Conservation (phyloP, 2,329 filamentous ascomycete genomes). For the Colletotrichum liriopes region DNA sequence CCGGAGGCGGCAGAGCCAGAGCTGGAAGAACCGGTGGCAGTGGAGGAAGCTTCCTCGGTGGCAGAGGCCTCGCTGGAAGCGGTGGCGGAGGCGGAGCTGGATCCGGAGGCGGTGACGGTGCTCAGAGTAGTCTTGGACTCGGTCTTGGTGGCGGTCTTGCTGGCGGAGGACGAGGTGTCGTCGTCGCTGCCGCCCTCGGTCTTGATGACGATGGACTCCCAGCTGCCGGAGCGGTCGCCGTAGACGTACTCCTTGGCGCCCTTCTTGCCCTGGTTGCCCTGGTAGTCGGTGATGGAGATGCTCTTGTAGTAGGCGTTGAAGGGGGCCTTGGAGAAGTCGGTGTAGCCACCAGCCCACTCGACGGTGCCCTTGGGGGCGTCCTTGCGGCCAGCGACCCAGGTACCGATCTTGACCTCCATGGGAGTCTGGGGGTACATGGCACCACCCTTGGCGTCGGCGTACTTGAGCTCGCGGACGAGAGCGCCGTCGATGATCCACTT, state of each 20-base stretch:
- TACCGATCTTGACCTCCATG: constrained; percentile 79
- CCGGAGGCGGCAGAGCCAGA: constrained; percentile 23
- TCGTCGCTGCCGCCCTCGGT: constrained; percentile 41
- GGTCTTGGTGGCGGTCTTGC: constrained; percentile 41
- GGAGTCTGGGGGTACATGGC: constrained; percentile 80
- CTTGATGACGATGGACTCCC: constrained; percentile 66
- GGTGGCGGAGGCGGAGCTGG: constrained; percentile 28
- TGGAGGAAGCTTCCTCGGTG: constrained; percentile 23
- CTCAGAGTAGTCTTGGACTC: constrained; percentile 42
- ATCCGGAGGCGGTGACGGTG: constrained; percentile 35
- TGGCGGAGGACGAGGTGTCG: constrained; percentile 38
- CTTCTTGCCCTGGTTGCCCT: constrained; percentile 60
- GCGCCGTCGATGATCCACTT: constrained; percentile 77
- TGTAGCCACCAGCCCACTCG: constrained; percentile 75
- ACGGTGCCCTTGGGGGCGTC: constrained; percentile 80
- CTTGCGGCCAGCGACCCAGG: constrained; percentile 74
- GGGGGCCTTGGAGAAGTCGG: constrained; percentile 67
- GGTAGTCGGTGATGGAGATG: constrained; percentile 69
- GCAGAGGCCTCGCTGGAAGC: constrained; percentile 20
- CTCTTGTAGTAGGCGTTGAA: constrained; percentile 72
- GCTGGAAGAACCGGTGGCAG: constrained; percentile 20
- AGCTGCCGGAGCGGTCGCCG: constrained; percentile 64
- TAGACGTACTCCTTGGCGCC: constrained; percentile 69
- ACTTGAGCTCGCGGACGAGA: constrained; percentile 75
- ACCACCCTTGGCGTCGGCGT: constrained; percentile 72